Percentiles rank a stretch among this genome's conserved stretches.
phyloP scores from a whole-genome alignment of 2,329 filamentous ascomycete species.

The Diaporthe citri region DNA sequence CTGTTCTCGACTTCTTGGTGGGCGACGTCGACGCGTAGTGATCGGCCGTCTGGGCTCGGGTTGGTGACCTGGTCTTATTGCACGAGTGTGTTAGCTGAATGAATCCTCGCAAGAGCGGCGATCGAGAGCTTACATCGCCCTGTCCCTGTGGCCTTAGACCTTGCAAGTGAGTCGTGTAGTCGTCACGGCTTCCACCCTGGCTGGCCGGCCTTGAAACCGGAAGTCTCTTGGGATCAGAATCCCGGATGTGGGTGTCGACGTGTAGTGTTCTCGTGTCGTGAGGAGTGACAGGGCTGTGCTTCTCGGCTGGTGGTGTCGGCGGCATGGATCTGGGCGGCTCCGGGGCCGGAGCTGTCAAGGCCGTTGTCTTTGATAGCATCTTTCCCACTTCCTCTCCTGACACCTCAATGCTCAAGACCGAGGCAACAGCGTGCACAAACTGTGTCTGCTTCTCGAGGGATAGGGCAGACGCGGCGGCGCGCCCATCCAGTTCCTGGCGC shows the following conservation, averaged over 20 bases:
- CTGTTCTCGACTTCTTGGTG: not conserved
- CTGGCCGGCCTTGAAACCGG: not conserved
- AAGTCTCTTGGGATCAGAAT: not conserved
- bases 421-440: not conserved
- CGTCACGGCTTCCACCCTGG: not conserved
- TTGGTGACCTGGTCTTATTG: slow-evolving; percentile 4
- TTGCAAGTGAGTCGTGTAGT: not conserved
- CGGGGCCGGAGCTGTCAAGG: not conserved
- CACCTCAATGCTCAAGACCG: slow-evolving; percentile 8
- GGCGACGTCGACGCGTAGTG: not conserved
- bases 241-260: not conserved
- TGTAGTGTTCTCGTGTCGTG: not conserved
- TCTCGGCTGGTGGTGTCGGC: not conserved
- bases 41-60: not conserved
- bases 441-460: slow-evolving; percentile 6
- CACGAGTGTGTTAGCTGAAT: slow-evolving; percentile 1
- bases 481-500: not conserved
- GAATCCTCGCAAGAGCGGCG: not conserved
- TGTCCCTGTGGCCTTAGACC: not conserved
- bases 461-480: not conserved
- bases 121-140: not conserved
- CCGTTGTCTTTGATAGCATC: not conserved
- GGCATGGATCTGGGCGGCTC: not conserved
- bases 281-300: not conserved
- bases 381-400: not conserved